These are phyloP conservation scores for Scutellaria galericulata DNA, from an alignment of 257 asterid genomes.

Conservation along the genomic window DNA sequence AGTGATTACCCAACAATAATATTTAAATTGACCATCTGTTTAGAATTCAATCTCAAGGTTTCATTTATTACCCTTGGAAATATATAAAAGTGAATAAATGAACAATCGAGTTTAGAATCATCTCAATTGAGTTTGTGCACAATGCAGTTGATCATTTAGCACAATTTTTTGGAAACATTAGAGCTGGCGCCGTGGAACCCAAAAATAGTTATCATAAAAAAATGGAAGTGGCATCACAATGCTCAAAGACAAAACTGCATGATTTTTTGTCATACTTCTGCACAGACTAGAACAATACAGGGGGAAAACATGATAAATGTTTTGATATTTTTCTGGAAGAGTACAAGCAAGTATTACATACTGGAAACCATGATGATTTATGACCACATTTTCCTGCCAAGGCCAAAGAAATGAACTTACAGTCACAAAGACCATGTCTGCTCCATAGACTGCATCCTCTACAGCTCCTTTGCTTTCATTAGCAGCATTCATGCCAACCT, in stretches of 20 bases:
- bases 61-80: background rate
- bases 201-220: background rate
- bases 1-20: background rate
- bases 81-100: background rate
- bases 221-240: slow-evolving; percentile 10
- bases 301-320: background rate
- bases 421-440: slow-evolving; percentile 75
- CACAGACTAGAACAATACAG: background rate
- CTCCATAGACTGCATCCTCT: slow-evolving; percentile 80
- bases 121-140: slow-evolving; percentile 23
- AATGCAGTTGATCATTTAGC: slow-evolving; percentile 5
- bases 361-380: slow-evolving; percentile 52
- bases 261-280: background rate
- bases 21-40: slow-evolving; percentile 10
- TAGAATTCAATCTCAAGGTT: slow-evolving; percentile 2
- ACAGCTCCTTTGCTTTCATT: slow-evolving; percentile 83
- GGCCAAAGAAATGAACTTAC: slow-evolving; percentile 42
- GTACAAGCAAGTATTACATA: slow-evolving; percentile 32
- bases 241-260: slow-evolving; percentile 4
- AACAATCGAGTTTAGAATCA: background rate
- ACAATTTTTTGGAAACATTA: slow-evolving; percentile 8
- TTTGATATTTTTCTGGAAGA: background rate
- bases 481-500: slow-evolving; percentile 93
- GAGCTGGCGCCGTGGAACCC: background rate
- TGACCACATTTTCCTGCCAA: background rate